Evolutionary conservation across 1,284 basidiomycete species (phyloP).

Genomic region (Ustilago bromivora): DNA sequence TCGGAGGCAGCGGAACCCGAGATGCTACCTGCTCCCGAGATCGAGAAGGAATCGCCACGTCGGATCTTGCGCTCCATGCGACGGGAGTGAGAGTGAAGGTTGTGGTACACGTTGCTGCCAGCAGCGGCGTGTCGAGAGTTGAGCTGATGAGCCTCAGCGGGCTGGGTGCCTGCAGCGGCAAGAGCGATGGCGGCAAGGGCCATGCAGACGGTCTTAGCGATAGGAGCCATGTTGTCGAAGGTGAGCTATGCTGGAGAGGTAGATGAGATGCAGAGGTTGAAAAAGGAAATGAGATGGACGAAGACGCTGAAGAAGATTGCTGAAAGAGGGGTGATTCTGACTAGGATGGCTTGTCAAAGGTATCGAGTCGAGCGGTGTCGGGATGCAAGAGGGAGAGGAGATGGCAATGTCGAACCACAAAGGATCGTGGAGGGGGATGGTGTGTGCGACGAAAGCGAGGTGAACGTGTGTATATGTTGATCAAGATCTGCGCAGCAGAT

Average conservation of each 20-base stretch:
- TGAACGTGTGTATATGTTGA: constrained; percentile 13
- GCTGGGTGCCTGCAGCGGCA: constrained; percentile 37
- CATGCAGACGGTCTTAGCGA: constrained; percentile 52
- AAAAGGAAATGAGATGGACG: not conserved
- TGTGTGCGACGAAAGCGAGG: constrained; percentile 3
- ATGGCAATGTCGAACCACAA: constrained; percentile 24
- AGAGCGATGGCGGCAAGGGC: constrained; percentile 51
- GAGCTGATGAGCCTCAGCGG: constrained; percentile 50
- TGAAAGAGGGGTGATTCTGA: constrained; percentile 5
- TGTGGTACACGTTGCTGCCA: constrained; percentile 53
- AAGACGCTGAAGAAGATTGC: constrained; percentile 5
- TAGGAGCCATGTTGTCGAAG: constrained; percentile 45
- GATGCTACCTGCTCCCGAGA: constrained; percentile 28
- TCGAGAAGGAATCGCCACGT: constrained; percentile 31
- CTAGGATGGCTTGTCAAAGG: constrained; percentile 31
- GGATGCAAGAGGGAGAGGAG: not conserved
- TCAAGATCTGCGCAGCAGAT: constrained; percentile 32
- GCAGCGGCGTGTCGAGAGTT: constrained; percentile 44
- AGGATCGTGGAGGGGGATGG: not conserved
- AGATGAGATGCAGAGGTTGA: constrained; percentile 2
- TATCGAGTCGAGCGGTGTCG: constrained; percentile 11
- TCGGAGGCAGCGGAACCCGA: constrained; percentile 12
- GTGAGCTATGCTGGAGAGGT: constrained; percentile 6
- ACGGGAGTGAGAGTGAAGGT: constrained; percentile 50
- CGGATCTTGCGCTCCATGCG: constrained; percentile 57